Percentiles rank a stretch among this genome's conserved stretches.
Conservation (phyloP, 2,329 filamentous ascomycete genomes). For the Xylaria arbuscula region DNA sequence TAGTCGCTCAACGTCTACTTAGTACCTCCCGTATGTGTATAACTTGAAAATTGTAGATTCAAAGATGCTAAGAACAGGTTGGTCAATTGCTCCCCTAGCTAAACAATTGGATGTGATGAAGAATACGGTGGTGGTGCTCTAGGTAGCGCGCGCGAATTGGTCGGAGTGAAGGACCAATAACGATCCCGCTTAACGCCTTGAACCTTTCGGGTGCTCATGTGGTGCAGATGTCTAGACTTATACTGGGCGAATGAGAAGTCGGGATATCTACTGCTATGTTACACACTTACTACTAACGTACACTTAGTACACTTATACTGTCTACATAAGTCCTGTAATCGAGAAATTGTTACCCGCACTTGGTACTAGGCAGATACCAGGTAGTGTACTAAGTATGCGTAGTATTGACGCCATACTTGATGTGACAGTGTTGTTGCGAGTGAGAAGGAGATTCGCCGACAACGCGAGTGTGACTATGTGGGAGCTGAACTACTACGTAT, state of each 20-base stretch:
- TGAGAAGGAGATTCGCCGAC: too few relatives aligned
- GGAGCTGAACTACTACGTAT: not conserved
- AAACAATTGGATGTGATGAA: constrained; percentile 16
- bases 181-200: constrained; percentile 15
- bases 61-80: not conserved
- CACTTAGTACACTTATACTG: not conserved
- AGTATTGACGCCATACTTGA: not conserved
- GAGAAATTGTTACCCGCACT: constrained; percentile 12
- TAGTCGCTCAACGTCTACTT: not conserved
- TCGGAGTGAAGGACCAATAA: constrained; percentile 27
- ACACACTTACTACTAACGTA: not conserved
- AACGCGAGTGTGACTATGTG: not conserved
- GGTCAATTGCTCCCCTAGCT: not conserved
- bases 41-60: constrained; percentile 1
- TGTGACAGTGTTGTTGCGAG: too few relatives aligned
- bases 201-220: constrained; percentile 6
- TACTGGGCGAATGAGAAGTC: constrained; percentile 21
- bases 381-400: not conserved
- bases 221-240: constrained; percentile 10
- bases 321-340: not conserved
- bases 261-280: not conserved
- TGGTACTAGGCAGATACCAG: not conserved
- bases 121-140: not conserved
- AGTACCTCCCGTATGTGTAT: not conserved
- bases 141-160: constrained; percentile 35